phyloP scores from a whole-genome alignment of 169 alveolate species.

The Plasmodium ovale region DNA sequence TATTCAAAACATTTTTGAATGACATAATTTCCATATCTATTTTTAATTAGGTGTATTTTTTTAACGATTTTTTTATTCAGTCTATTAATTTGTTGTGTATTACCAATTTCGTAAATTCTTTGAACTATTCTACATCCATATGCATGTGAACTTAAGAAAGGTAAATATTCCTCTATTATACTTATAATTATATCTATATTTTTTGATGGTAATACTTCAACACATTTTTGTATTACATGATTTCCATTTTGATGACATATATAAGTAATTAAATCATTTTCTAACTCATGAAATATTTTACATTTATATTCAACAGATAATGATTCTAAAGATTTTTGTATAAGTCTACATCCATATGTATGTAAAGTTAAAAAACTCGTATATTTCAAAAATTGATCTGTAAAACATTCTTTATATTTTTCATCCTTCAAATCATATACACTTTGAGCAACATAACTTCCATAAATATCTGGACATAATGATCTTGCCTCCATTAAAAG shows the following conservation, averaged over 20 bases:
- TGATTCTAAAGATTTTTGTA: constrained; percentile 64
- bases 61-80: constrained; percentile 42
- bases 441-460: constrained; percentile 77
- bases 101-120: constrained; percentile 70
- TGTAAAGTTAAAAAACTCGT: constrained; percentile 50
- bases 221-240: constrained; percentile 75
- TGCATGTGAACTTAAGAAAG: constrained; percentile 70
- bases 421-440: constrained; percentile 56
- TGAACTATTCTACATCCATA: constrained; percentile 74
- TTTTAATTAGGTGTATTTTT: constrained; percentile 52
- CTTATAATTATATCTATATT: constrained; percentile 49
- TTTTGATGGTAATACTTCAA: constrained; percentile 58
- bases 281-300: constrained; percentile 46
- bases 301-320: constrained; percentile 59
- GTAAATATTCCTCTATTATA: constrained; percentile 57
- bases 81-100: constrained; percentile 47
- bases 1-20: constrained; percentile 74
- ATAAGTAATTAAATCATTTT: constrained; percentile 49
- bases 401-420: constrained; percentile 56
- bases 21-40: constrained; percentile 76
- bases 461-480: constrained; percentile 69
- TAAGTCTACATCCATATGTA: constrained; percentile 76
- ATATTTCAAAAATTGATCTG: constrained; percentile 38
- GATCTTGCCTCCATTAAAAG: constrained; percentile 47
- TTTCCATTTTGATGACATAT: constrained; percentile 77